These are phyloP conservation scores for Gastrolobium bilobum DNA, from an alignment of 306 rosid species.

Conservation along the genomic window DNA sequence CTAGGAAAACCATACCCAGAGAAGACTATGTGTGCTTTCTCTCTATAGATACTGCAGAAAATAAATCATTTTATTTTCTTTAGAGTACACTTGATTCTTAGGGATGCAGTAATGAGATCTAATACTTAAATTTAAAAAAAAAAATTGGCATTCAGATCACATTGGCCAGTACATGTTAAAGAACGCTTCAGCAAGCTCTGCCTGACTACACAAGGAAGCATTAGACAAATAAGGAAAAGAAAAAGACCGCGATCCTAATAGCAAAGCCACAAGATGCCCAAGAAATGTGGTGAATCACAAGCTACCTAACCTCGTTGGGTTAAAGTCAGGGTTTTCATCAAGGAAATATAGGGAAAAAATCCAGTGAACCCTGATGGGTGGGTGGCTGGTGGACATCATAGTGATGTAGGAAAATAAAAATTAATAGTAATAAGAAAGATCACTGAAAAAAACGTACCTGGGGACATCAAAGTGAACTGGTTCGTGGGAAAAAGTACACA, in stretches of 20 bases:
- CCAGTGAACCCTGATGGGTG: neutral
- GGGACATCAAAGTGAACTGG: neutral
- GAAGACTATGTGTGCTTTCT: conserved; percentile 2
- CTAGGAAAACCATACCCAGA: neutral
- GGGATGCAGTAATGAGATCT: neutral
- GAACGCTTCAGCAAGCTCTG: conserved; percentile 5
- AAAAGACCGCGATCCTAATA: neutral
- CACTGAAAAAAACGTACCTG: neutral
- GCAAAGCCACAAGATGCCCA: conserved; percentile 8
- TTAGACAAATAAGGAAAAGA: neutral
- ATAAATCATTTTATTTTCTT: neutral
- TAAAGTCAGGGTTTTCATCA: neutral
- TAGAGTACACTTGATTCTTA: conserved; percentile 3
- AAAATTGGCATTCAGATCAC: neutral
- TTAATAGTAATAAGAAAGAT: neutral
- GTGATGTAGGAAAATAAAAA: neutral
- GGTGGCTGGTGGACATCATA: neutral
- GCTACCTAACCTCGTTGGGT: neutral
- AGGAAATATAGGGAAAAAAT: neutral
- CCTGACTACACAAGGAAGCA: neutral
- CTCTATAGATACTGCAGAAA: neutral
- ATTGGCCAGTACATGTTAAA: neutral
- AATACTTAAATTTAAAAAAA: neutral
- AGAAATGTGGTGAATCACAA: conserved; percentile 18
- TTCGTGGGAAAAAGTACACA: neutral